Evolutionary conservation across 306 rosid genomes (phyloP).

Genomic region (Cucurbita argyrosperma): DNA sequence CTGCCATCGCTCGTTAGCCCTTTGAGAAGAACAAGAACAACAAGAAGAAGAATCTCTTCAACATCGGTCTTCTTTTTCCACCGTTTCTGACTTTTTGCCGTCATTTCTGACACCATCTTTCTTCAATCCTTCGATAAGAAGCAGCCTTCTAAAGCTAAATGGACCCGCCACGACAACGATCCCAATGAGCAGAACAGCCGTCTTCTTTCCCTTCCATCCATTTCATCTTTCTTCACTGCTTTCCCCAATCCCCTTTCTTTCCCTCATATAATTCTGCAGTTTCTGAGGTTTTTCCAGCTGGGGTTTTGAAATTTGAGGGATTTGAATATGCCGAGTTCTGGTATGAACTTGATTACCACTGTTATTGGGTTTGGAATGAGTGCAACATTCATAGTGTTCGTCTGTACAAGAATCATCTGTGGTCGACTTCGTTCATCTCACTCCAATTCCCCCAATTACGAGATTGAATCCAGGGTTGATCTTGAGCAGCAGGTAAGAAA

Average conservation of each 20-base stretch:
- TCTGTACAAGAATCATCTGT: slow-evolving; percentile 87
- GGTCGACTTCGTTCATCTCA: slow-evolving; percentile 49
- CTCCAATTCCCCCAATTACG: slow-evolving; percentile 35
- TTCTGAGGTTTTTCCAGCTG: neutral
- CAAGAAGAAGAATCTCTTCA: neutral
- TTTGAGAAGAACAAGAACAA: neutral
- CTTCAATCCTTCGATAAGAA: neutral
- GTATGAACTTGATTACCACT: slow-evolving; percentile 60
- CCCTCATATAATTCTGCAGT: neutral
- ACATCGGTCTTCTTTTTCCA: neutral
- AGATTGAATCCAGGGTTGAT: slow-evolving; percentile 52
- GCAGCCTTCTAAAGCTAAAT: neutral
- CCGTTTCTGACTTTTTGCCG: neutral
- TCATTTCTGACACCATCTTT: neutral
- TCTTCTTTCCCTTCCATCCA: slow-evolving; percentile 24
- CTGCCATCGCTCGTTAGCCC: neutral
- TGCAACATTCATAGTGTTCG: slow-evolving; percentile 85
- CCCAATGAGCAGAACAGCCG: slow-evolving; percentile 27
- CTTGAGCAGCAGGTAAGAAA: slow-evolving; percentile 62
- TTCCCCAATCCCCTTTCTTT: slow-evolving; percentile 7
- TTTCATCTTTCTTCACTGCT: neutral
- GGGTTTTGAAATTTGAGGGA: neutral
- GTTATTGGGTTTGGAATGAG: slow-evolving; percentile 86
- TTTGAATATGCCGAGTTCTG: slow-evolving; percentile 26
- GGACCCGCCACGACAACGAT: slow-evolving; percentile 43